Percentiles rank a stretch among this genome's conserved stretches.
phyloP scores from a whole-genome alignment of 257 asterid species.

The Paulownia fortunei region DNA sequence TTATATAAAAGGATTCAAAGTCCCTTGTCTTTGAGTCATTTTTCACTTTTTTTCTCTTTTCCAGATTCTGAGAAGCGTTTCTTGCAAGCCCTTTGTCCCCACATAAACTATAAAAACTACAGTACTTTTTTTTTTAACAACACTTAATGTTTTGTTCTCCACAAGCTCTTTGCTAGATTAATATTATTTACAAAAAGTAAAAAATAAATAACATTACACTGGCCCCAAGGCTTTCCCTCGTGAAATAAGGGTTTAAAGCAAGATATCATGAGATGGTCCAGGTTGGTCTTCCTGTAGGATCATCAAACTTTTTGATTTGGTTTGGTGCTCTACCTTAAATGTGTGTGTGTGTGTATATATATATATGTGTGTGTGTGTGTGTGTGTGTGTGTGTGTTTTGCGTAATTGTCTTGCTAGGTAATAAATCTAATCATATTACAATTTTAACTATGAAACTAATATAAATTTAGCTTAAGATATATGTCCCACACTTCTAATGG shows the following conservation, averaged over 20 bases:
- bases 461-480: too few relatives aligned
- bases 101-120: background rate
- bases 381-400: too few relatives aligned
- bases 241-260: slow-evolving; percentile 51
- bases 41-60: slow-evolving; percentile 78
- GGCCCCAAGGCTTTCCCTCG: slow-evolving; percentile 48
- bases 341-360: too few relatives aligned
- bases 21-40: slow-evolving; percentile 84
- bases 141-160: slow-evolving; percentile 27
- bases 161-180: slow-evolving; percentile 22
- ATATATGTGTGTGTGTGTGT: too few relatives aligned
- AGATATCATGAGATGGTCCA: slow-evolving; percentile 46
- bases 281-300: slow-evolving; percentile 35
- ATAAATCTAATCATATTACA: too few relatives aligned
- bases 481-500: too few relatives aligned
- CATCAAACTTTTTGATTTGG: slow-evolving; percentile 39
- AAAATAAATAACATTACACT: background rate
- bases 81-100: slow-evolving; percentile 71
- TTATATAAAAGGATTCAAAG: slow-evolving; percentile 75
- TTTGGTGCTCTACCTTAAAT: slow-evolving; percentile 14
- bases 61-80: slow-evolving; percentile 90
- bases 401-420: too few relatives aligned
- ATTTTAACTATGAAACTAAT: too few relatives aligned
- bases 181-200: background rate
- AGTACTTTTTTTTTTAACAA: background rate